phyloP scores from a whole-genome alignment of 495 filamentous ascomycete genomes.

The Trichocladium uniseriatum region DNA sequence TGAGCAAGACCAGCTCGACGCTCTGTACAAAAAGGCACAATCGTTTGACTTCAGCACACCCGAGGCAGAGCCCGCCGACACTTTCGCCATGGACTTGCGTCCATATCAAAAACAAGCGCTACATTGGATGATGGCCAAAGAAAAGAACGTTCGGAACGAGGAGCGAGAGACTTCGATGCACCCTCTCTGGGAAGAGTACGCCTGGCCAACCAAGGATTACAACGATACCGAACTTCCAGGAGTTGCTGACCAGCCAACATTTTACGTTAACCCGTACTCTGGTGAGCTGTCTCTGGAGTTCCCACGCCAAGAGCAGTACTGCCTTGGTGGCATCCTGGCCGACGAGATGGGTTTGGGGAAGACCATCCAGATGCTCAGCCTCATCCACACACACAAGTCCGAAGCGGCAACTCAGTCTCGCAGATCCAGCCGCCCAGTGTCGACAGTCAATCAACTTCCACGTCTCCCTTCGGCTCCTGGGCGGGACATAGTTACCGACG shows the following conservation, averaged over 20 bases:
- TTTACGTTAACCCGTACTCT: constrained; percentile 95
- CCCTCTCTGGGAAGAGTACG: constrained; percentile 93
- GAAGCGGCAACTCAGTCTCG: constrained; percentile 50
- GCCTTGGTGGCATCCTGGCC: constrained; percentile 84
- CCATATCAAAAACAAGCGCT: constrained; percentile 94
- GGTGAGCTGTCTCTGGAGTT: constrained; percentile 91
- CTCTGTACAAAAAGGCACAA: constrained; percentile 91
- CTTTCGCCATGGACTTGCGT: constrained; percentile 72
- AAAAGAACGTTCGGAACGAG: constrained; percentile 61
- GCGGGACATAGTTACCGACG: constrained; percentile 44
- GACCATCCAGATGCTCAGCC: constrained; percentile 93
- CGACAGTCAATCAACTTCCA: constrained; percentile 40
- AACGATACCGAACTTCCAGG: constrained; percentile 65
- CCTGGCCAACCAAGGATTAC: constrained; percentile 78
- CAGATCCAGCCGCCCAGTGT: constrained; percentile 22
- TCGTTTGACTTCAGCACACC: constrained; percentile 93
- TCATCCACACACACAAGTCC: constrained; percentile 78
- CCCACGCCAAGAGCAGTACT: constrained; percentile 87
- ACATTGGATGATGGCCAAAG: constrained; percentile 92
- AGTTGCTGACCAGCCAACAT: constrained; percentile 54
- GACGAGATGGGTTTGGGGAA: constrained; percentile 92
- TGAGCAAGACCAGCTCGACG: constrained; percentile 90
- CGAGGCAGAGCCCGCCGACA: constrained; percentile 67
- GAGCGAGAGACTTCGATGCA: constrained; percentile 73
- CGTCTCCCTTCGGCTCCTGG: constrained; percentile 46